Evolutionary conservation across 495 filamentous ascomycete species (phyloP).

Genomic region (Tuber calosporum): DNA sequence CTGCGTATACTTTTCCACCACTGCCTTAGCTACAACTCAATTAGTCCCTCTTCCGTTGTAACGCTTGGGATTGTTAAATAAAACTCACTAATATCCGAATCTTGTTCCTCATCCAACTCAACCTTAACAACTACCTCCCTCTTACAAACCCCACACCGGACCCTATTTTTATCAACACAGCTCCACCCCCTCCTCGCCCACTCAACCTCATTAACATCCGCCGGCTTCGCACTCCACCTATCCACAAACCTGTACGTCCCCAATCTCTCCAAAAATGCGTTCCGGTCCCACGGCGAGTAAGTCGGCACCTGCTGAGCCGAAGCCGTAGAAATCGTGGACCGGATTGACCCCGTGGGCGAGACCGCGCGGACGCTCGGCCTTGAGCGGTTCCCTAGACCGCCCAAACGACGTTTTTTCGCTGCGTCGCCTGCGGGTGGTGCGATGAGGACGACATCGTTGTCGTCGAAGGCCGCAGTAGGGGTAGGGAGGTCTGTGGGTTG

Average conservation of each 20-base stretch:
- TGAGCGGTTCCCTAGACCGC: constrained; percentile 23
- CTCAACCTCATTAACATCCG: constrained; percentile 75
- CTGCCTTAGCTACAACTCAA: constrained; percentile 48
- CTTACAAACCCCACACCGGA: constrained; percentile 75
- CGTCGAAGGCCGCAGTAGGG: constrained; percentile 8
- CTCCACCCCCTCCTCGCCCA: constrained; percentile 95
- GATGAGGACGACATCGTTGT: constrained; percentile 28
- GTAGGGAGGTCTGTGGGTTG: constrained; percentile 11
- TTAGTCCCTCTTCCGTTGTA: constrained; percentile 11
- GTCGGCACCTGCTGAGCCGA: constrained; percentile 32
- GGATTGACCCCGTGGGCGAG: constrained; percentile 31
- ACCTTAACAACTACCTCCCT: constrained; percentile 74
- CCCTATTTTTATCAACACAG: constrained; percentile 71
- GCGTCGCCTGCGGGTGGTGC: constrained; percentile 1
- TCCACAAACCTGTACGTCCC: constrained; percentile 84
- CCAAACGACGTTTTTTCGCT: constrained; percentile 37
- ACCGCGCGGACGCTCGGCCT: constrained; percentile 37
- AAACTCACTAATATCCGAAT: constrained; percentile 52
- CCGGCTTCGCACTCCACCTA: constrained; percentile 76
- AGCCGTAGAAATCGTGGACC: constrained; percentile 30
- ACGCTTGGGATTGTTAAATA: not conserved
- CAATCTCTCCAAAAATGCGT: constrained; percentile 70
- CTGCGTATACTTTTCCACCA: constrained; percentile 70
- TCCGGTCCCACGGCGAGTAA: constrained; percentile 79
- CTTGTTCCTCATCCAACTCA: constrained; percentile 60